Conservation (phyloP, 2,329 filamentous ascomycete species). For the Xylariaceae sp. region DNA sequence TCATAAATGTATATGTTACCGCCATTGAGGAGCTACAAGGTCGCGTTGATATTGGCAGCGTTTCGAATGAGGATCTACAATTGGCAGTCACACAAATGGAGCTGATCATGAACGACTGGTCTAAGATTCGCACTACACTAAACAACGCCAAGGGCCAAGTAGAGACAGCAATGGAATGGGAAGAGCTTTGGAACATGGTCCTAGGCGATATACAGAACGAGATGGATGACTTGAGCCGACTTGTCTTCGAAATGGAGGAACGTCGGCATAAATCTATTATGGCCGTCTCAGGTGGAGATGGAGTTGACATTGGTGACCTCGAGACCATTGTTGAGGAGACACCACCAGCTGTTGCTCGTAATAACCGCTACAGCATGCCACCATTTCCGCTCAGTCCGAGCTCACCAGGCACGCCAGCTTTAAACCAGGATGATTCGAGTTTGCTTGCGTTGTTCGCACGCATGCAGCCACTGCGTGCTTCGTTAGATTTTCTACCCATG, state of each 20-base stretch:
- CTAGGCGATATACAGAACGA: slow-evolving; percentile 92
- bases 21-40: slow-evolving; percentile 92
- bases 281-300: slow-evolving; percentile 65
- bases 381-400: slow-evolving; percentile 67
- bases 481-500: slow-evolving; percentile 95
- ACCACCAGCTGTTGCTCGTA: slow-evolving; percentile 62
- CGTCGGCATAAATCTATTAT: slow-evolving; percentile 81
- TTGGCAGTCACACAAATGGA: slow-evolving; percentile 89
- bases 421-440: slow-evolving; percentile 81
- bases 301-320: slow-evolving; percentile 82
- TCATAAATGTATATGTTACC: slow-evolving; percentile 90
- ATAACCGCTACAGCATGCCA: slow-evolving; percentile 72
- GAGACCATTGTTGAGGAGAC: slow-evolving; percentile 93
- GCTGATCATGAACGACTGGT: slow-evolving; percentile 82
- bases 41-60: slow-evolving; percentile 74
- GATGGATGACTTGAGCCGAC: slow-evolving; percentile 74
- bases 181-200: slow-evolving; percentile 93
- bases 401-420: slow-evolving; percentile 62
- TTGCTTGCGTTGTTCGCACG: slow-evolving; percentile 89
- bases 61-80: slow-evolving; percentile 74
- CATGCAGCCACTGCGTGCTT: slow-evolving; percentile 92
- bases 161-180: slow-evolving; percentile 98
- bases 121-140: slow-evolving; percentile 77
- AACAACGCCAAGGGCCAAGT: slow-evolving; percentile 86
- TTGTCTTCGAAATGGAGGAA: slow-evolving; percentile 98